phyloP scores from a whole-genome alignment of 306 rosid genomes.

The Pachyrhizus erosus region DNA sequence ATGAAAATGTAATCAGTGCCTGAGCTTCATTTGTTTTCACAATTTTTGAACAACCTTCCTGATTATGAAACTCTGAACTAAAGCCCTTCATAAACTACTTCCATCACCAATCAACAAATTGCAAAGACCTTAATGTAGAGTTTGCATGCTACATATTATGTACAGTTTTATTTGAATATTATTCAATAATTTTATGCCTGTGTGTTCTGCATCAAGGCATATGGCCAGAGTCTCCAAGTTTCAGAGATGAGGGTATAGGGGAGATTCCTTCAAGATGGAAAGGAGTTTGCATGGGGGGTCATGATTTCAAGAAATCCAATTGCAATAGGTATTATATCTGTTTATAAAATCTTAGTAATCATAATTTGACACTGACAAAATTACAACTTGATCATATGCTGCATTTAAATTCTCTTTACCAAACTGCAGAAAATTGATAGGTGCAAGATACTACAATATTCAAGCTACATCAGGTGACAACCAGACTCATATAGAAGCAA shows the following conservation, averaged over 20 bases:
- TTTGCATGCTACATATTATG: background rate
- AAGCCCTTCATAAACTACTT: background rate
- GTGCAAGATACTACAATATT: slow-evolving; percentile 82
- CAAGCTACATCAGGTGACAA: slow-evolving; percentile 37
- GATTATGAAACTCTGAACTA: background rate
- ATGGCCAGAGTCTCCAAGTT: slow-evolving; percentile 96
- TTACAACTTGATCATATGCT: background rate
- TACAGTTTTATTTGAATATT: background rate
- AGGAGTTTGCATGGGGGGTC: slow-evolving; percentile 87
- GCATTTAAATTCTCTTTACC: slow-evolving; percentile 1
- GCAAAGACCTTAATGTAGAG: background rate
- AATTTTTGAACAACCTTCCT: slow-evolving; percentile 6
- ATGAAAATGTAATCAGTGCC: slow-evolving; percentile 1
- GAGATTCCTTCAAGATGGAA: slow-evolving; percentile 87
- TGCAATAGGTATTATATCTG: slow-evolving; percentile 73
- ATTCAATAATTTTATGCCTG: background rate
- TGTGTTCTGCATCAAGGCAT: slow-evolving; percentile 59
- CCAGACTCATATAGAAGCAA: slow-evolving; percentile 41
- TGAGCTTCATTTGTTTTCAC: background rate
- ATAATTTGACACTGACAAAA: slow-evolving; percentile 1
- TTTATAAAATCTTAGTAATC: background rate
- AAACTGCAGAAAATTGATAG: slow-evolving; percentile 78
- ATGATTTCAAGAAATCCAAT: slow-evolving; percentile 77
- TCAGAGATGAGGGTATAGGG: slow-evolving; percentile 73
- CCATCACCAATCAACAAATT: background rate